Evolutionary conservation across 768 basidiomycete genomes (phyloP).

Genomic region (Mycena belliarum): DNA sequence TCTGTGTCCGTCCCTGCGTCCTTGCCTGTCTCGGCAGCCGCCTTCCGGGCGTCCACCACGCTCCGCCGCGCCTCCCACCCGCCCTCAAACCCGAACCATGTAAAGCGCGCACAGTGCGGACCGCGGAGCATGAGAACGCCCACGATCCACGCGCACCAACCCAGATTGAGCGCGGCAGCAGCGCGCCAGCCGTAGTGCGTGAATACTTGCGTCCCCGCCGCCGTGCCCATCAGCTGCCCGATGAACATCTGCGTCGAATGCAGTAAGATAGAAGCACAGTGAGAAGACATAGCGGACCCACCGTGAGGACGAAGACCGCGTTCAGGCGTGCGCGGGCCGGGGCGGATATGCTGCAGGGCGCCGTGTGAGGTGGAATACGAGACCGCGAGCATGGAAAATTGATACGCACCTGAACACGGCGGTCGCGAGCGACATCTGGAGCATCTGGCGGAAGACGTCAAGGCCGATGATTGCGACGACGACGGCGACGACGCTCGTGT

Average conservation of each 20-base stretch:
- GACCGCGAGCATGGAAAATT: too few relatives aligned
- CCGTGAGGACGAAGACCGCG: constrained; percentile 66
- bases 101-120: constrained; percentile 57
- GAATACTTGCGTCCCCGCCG: constrained; percentile 71
- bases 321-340: constrained; percentile 66
- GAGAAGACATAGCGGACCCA: too few relatives aligned
- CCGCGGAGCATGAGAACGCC: constrained; percentile 62
- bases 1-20: too few relatives aligned
- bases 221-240: constrained; percentile 71
- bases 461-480: constrained; percentile 67
- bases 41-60: too few relatives aligned
- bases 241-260: constrained; percentile 52
- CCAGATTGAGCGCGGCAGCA: constrained; percentile 60
- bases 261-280: background rate
- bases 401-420: constrained; percentile 59
- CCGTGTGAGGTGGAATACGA: too few relatives aligned
- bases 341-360: constrained; percentile 36
- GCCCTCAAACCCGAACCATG: constrained; percentile 69
- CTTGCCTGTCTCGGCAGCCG: too few relatives aligned
- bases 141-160: constrained; percentile 55
- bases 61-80: constrained; percentile 32
- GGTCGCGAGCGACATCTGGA: constrained; percentile 66
- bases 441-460: constrained; percentile 69
- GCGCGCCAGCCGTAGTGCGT: constrained; percentile 70
- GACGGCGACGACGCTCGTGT: constrained; percentile 69